A percentile compares a stretch with the other conserved stretches of the same genome.
Evolutionary conservation across 352 stramenopile species (phyloP).

Genomic region (Hyaloperonospora brassicae): DNA sequence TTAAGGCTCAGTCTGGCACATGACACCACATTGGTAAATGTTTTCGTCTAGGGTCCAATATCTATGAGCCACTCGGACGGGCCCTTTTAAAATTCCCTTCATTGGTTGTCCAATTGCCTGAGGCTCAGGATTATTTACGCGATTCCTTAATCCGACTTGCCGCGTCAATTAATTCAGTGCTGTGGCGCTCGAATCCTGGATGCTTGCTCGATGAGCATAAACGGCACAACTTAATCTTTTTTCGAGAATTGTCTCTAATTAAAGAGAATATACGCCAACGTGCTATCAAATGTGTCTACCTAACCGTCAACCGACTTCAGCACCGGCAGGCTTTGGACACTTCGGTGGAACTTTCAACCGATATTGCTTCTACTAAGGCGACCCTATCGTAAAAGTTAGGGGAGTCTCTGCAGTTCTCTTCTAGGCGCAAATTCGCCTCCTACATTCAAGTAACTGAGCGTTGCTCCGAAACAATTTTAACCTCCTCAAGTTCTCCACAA

Average conservation of each 20-base stretch:
- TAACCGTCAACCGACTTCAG: background rate
- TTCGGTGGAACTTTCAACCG: no score
- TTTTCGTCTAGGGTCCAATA: background rate
- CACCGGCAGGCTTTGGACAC: background rate
- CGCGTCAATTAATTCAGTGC: background rate
- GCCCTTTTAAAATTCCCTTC: background rate
- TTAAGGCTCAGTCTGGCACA: no score
- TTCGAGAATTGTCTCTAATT: background rate
- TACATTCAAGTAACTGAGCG: background rate
- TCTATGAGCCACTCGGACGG: background rate
- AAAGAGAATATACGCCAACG: background rate
- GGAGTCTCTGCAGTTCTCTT: background rate
- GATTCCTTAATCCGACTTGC: background rate
- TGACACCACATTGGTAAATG: background rate
- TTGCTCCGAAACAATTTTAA: background rate
- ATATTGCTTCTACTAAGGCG: background rate
- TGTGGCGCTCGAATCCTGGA: background rate
- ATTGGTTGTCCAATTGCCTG: background rate
- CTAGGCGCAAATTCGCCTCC: background rate
- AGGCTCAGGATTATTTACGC: background rate
- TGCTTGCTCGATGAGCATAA: conserved; percentile 1
- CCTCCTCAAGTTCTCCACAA: background rate
- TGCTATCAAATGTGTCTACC: background rate
- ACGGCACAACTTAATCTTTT: background rate
- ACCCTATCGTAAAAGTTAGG: background rate